These are phyloP conservation scores for Lentinula guzmanii DNA, from an alignment of 768 basidiomycete species.

Conservation along the genomic window DNA sequence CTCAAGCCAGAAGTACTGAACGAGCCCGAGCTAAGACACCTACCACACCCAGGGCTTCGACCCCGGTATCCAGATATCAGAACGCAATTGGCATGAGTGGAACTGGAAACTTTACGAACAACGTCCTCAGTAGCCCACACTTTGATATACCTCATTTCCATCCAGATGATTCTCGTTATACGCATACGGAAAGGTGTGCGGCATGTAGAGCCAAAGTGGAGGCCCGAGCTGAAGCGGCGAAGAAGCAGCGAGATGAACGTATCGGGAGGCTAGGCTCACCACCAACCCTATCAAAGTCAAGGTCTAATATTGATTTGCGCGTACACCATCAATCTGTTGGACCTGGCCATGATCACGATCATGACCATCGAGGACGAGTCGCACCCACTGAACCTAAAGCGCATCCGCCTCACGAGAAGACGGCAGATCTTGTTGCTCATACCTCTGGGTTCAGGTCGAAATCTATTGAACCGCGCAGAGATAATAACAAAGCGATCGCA, in stretches of 20 bases:
- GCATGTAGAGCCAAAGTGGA: constrained; percentile 1
- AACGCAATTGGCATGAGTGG: neutral
- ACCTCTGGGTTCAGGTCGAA: neutral
- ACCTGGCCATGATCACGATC: neutral
- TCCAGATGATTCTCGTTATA: neutral
- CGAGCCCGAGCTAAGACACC: neutral
- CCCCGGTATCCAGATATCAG: neutral
- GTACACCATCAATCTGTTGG: neutral
- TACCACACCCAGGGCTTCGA: neutral
- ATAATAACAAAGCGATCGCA: neutral
- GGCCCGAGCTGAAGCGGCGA: neutral
- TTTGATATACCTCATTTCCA: constrained; percentile 3
- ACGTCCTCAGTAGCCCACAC: neutral
- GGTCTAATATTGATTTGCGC: neutral
- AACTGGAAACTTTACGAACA: neutral
- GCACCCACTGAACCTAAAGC: neutral
- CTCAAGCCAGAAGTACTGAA: neutral
- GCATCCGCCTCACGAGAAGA: neutral
- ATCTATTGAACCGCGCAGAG: neutral
- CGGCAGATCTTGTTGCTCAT: neutral
- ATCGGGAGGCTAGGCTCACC: neutral
- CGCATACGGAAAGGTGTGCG: neutral
- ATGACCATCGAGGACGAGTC: neutral
- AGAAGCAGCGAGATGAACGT: neutral
- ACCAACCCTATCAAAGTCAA: neutral